Percentiles rank a stretch among this genome's conserved stretches.
Conservation (phyloP, 2,329 filamentous ascomycete species). For the Sporothrix schenckii region DNA sequence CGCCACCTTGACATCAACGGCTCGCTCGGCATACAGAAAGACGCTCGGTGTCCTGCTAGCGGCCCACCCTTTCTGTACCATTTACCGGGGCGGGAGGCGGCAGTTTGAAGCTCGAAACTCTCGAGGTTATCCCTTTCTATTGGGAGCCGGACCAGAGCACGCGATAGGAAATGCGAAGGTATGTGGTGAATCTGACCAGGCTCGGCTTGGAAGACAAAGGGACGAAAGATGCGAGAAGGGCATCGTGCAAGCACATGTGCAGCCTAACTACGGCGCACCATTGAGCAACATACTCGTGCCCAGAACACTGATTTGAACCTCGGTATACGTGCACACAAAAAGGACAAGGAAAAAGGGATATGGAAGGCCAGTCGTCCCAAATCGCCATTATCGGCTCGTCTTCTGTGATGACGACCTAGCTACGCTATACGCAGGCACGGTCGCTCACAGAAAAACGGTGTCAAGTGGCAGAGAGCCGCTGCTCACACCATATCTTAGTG, state of each 20-base stretch:
- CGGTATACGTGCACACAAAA: too few relatives aligned
- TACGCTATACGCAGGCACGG: too few relatives aligned
- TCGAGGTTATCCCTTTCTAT: neutral
- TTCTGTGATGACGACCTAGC: too few relatives aligned
- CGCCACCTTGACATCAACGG: slow-evolving; percentile 2
- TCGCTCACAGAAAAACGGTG: too few relatives aligned
- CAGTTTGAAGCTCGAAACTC: neutral
- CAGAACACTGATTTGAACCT: too few relatives aligned
- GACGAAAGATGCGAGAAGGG: neutral
- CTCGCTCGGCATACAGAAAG: slow-evolving; percentile 22
- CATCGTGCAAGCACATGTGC: neutral
- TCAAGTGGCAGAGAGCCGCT: too few relatives aligned
- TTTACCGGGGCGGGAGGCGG: neutral
- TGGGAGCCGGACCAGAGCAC: neutral
- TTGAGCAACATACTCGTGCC: too few relatives aligned
- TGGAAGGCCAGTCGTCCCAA: too few relatives aligned
- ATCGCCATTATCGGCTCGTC: too few relatives aligned
- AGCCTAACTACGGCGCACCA: neutral
- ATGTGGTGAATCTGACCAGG: slow-evolving; percentile 3
- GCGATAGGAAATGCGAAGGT: neutral
- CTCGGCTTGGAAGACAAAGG: neutral
- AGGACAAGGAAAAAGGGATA: too few relatives aligned
- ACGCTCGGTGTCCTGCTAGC: neutral
- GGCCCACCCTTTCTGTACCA: neutral
- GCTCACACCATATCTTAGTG: too few relatives aligned